Percentiles rank a stretch among this genome's conserved stretches.
Conservation (phyloP, 1,284 basidiomycete genomes). For the Malassezia japonica region DNA sequence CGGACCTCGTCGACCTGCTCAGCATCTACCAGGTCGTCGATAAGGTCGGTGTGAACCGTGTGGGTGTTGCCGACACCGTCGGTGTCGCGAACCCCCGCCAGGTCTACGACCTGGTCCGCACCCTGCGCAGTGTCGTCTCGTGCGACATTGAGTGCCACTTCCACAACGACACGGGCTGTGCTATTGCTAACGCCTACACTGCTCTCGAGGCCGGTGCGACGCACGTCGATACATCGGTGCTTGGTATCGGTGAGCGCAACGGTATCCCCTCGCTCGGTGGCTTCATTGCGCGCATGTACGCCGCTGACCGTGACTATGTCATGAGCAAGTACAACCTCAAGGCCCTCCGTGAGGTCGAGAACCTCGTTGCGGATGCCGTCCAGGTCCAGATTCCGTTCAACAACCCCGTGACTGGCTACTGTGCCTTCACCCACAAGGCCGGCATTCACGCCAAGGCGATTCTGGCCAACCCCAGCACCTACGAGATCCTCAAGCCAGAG, state of each 20-base stretch:
- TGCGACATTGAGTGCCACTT: conserved; percentile 89
- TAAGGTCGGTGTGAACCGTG: conserved; percentile 98
- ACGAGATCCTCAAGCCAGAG: conserved; percentile 56
- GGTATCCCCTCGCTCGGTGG: conserved; percentile 97
- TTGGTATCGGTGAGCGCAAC: conserved; percentile 97
- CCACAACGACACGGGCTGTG: conserved; percentile 89
- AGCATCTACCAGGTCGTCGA: conserved; percentile 99
- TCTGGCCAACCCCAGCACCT: conserved; percentile 97
- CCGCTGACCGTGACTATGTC: conserved; percentile 80
- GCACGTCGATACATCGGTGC: conserved; percentile 76
- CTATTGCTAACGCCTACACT: conserved; percentile 96
- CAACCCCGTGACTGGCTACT: conserved; percentile 81
- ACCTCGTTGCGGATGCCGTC: conserved; percentile 95
- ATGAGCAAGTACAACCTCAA: conserved; percentile 97
- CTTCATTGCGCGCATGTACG: conserved; percentile 87
- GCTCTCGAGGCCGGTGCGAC: conserved; percentile 98
- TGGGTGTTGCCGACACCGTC: conserved; percentile 98
- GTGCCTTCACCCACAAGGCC: conserved; percentile 99
- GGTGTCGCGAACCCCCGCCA: conserved; percentile 97
- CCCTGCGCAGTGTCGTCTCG: conserved; percentile 72
- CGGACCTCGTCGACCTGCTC: conserved; percentile 94
- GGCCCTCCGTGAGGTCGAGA: conserved; percentile 97
- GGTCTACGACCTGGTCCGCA: conserved; percentile 95
- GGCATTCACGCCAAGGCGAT: conserved; percentile 99
- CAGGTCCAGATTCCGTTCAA: conserved; percentile 97